Conservation (phyloP, 106 monocot genomes). For the Amphibolis antarctica region DNA sequence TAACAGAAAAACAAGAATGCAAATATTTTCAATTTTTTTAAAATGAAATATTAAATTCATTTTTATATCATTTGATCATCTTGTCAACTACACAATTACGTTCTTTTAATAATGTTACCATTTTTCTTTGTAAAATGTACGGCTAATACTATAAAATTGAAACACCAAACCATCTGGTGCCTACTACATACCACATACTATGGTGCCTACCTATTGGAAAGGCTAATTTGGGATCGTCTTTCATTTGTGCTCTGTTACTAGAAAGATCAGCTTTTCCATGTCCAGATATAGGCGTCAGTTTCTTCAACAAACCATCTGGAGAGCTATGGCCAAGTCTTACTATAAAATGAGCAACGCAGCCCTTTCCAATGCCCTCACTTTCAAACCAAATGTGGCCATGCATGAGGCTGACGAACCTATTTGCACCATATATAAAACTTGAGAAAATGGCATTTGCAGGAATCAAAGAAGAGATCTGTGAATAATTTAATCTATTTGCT, state of each 20-base stretch:
- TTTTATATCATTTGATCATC: no score
- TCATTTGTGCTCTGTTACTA: neutral
- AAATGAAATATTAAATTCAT: no score
- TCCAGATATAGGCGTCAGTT: neutral
- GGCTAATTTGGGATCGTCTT: neutral
- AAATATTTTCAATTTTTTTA: no score
- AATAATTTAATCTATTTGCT: no score
- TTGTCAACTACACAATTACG: no score
- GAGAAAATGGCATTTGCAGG: neutral
- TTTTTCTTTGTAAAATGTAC: no score
- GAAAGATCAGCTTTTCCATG: neutral
- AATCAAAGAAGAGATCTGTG: neutral
- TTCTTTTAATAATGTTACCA: no score
- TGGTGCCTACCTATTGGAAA: neutral
- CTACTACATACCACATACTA: slow-evolving; percentile 3
- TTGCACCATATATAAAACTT: neutral
- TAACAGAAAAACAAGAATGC: no score
- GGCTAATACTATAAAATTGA: no score
- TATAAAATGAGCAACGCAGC: slow-evolving; percentile 64
- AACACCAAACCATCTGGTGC: neutral
- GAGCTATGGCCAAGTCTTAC: slow-evolving; percentile 60
- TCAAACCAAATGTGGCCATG: slow-evolving; percentile 86
- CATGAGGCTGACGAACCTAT: slow-evolving; percentile 80
- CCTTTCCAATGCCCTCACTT: slow-evolving; percentile 81
- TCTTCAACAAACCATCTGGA: slow-evolving; percentile 4